Evolutionary conservation across 345 rosid genomes (phyloP), one percentile per base, ranked within the genome.

Genomic region (Abelmoschus esculentus): DNA sequence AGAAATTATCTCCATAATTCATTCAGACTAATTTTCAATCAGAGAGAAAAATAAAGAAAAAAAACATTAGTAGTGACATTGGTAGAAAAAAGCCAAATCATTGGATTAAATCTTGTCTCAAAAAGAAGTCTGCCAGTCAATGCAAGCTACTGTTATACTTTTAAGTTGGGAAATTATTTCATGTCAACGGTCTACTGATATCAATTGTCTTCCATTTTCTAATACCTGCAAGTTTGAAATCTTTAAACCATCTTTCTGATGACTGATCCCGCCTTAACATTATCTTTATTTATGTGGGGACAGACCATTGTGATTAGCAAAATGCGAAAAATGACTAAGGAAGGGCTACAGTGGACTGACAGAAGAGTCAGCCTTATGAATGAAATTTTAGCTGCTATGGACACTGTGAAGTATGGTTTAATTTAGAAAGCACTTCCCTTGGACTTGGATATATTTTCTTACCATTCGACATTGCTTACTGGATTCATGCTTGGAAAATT

Each of bases 311-410:
- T 95, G 65, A 80, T 95, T 72, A 88, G 96, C 86, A 90, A 85
- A 82, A 91, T 90, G 97, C 86, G 88, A 58, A 91, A 87, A 77
- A 76, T 87, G 76, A 82, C 96, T 12, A 91, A 90, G 87, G 93
- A 95, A 79, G 97, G 97, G 61, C 78, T 95, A 80, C 96, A 87
- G 76, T 82, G 93, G 81, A 95, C 99, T 68, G 99, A 90, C 82
- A 87, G 85, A 79, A 87, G 99, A 83, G 96, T 95, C 68, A 82
- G 96, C 73, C 87, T 89, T 75, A 87, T 82, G 78, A 95, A 91
- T 75, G 99, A 91, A 83, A 87, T 95, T 81, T 80, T 95, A 81
- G 86, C 96, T 26, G 88, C 99, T 71, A 95, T 95, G 97, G 97
- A 91, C 67, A 87, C 91, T 17, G 90, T 95, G 79, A 91, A 95